Conservation (phyloP, 768 basidiomycete species). For the Artomyces pyxidatus region DNA sequence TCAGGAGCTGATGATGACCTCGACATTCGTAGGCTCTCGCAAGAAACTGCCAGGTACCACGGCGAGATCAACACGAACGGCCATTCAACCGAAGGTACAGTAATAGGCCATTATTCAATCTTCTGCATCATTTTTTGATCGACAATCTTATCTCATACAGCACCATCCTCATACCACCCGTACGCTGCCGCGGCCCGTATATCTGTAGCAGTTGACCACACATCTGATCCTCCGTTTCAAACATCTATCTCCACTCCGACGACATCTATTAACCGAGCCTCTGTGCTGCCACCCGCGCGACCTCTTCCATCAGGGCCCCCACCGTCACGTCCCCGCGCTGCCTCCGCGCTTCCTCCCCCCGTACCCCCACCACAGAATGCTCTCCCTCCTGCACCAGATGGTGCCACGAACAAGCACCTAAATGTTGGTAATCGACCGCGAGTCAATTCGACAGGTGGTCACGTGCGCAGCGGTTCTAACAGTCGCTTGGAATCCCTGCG, state of each 20-base stretch:
- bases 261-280: conserved; percentile 11
- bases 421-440: conserved; percentile 34
- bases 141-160: background rate
- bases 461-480: conserved; percentile 48
- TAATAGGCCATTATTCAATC: too few relatives aligned
- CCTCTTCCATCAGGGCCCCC: conserved; percentile 17
- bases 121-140: background rate
- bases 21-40: conserved; percentile 15
- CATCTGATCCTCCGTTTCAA: too few relatives aligned
- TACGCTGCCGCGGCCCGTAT: background rate
- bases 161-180: conserved; percentile 2
- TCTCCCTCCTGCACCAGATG: conserved; percentile 50
- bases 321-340: conserved; percentile 38
- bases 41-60: conserved; percentile 17
- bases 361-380: conserved; percentile 56
- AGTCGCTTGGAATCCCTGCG: conserved; percentile 50
- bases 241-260: background rate
- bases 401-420: conserved; percentile 23
- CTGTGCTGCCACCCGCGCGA: conserved; percentile 17
- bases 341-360: conserved; percentile 56
- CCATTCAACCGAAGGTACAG: too few relatives aligned
- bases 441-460: conserved; percentile 43
- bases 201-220: background rate
- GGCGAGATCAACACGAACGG: conserved; percentile 9
- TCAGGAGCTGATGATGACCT: conserved; percentile 18